Evolutionary conservation across 1,284 basidiomycete species (phyloP).

Genomic region (Cryptococcus sp.): DNA sequence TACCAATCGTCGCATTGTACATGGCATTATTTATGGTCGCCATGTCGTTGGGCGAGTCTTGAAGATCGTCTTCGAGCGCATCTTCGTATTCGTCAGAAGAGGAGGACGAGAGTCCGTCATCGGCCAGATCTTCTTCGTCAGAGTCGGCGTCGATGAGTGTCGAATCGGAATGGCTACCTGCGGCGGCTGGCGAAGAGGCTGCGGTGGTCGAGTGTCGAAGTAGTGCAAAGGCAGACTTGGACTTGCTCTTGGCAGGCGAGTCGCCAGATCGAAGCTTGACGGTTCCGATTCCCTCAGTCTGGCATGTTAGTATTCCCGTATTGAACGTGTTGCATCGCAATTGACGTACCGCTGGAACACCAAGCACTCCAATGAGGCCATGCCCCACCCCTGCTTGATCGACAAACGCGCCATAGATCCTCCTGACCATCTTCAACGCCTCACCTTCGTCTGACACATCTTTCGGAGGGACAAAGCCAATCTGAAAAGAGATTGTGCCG

Average conservation of each 20-base stretch:
- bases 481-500: slow-evolving; percentile 64
- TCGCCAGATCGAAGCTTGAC: slow-evolving; percentile 45
- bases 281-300: slow-evolving; percentile 87
- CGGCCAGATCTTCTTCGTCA: slow-evolving; percentile 55
- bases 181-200: slow-evolving; percentile 16
- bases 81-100: slow-evolving; percentile 52
- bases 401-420: slow-evolving; percentile 60
- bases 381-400: slow-evolving; percentile 57
- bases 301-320: slow-evolving; percentile 7
- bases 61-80: slow-evolving; percentile 28
- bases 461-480: slow-evolving; percentile 62
- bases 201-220: slow-evolving; percentile 19
- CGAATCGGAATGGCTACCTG: slow-evolving; percentile 13
- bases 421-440: slow-evolving; percentile 20
- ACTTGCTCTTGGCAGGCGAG: not conserved
- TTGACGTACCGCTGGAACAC: slow-evolving; percentile 64
- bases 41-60: slow-evolving; percentile 5
- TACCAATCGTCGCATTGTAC: slow-evolving; percentile 6
- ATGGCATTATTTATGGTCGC: slow-evolving; percentile 2
- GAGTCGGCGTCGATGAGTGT: slow-evolving; percentile 35
- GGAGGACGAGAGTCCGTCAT: slow-evolving; percentile 62
- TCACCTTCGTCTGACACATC: slow-evolving; percentile 20
- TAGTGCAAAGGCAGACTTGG: slow-evolving; percentile 3
- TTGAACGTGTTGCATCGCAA: slow-evolving; percentile 2
- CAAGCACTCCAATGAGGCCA: slow-evolving; percentile 48